Conservation (phyloP, 805 yeast species). For the Ogataea salicorniae region DNA sequence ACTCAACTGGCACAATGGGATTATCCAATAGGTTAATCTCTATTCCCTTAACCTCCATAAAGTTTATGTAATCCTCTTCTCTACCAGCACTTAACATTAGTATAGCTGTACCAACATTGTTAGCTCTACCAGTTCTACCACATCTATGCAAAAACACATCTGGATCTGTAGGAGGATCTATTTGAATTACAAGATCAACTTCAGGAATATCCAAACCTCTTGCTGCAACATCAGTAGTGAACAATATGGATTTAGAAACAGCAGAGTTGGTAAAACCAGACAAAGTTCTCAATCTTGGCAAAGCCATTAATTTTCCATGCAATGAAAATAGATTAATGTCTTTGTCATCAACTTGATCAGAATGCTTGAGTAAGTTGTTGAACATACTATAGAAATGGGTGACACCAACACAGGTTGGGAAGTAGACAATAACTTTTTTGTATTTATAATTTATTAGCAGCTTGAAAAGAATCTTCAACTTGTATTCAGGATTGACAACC, state of each 20-base stretch:
- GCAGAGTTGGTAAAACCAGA: slow-evolving; percentile 48
- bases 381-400: slow-evolving; percentile 66
- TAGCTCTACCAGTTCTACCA: slow-evolving; percentile 95
- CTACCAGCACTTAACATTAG: slow-evolving; percentile 67
- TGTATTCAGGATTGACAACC: slow-evolving; percentile 52
- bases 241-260: slow-evolving; percentile 50
- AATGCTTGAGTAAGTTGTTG: slow-evolving; percentile 32
- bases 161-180: slow-evolving; percentile 93
- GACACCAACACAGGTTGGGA: slow-evolving; percentile 86
- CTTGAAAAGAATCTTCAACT: slow-evolving; percentile 54
- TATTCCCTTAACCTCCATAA: slow-evolving; percentile 70
- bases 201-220: slow-evolving; percentile 94
- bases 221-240: slow-evolving; percentile 98
- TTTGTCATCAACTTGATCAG: slow-evolving; percentile 10
- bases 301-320: slow-evolving; percentile 87
- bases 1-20: slow-evolving; percentile 16
- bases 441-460: slow-evolving; percentile 50
- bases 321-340: slow-evolving; percentile 53
- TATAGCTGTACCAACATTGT: slow-evolving; percentile 72
- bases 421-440: slow-evolving; percentile 82
- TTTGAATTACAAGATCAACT: slow-evolving; percentile 87
- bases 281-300: slow-evolving; percentile 71
- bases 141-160: slow-evolving; percentile 88
- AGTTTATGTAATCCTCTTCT: slow-evolving; percentile 77
- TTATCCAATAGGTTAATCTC: slow-evolving; percentile 37